Percentiles rank a stretch among this genome's conserved stretches.
These are phyloP conservation scores for Blastomyces emzantsi DNA, from an alignment of 2,329 filamentous ascomycete species.

Conservation along the genomic window DNA sequence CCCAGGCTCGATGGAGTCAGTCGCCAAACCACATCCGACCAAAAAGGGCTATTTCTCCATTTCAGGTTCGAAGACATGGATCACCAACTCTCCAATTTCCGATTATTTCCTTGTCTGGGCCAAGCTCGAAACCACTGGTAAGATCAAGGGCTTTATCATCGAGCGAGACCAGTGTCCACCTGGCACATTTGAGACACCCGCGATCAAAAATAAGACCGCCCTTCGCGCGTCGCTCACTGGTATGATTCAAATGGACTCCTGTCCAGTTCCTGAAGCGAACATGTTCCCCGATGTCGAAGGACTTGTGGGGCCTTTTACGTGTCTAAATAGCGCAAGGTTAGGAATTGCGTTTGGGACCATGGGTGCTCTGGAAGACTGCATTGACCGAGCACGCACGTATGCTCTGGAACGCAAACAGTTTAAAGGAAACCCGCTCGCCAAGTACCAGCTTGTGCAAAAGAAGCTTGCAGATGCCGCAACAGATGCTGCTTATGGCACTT, in stretches of 20 bases:
- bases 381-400: conserved; percentile 71
- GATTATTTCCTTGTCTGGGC: conserved; percentile 87
- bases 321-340: conserved; percentile 85
- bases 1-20: conserved; percentile 82
- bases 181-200: conserved; percentile 82
- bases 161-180: conserved; percentile 77
- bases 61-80: conserved; percentile 86
- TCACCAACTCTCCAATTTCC: conserved; percentile 85
- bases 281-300: conserved; percentile 92
- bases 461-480: conserved; percentile 90
- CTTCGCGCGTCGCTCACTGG: conserved; percentile 89
- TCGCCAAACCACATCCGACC: conserved; percentile 71
- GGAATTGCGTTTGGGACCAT: conserved; percentile 93
- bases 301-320: conserved; percentile 79
- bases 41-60: conserved; percentile 75
- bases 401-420: conserved; percentile 93
- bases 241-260: conserved; percentile 93
- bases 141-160: conserved; percentile 87
- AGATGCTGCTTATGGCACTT: conserved; percentile 82
- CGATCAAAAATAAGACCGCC: conserved; percentile 92
- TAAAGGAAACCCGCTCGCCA: conserved; percentile 87
- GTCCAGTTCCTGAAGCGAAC: conserved; percentile 78
- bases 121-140: conserved; percentile 80
- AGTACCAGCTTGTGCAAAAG: conserved; percentile 96
- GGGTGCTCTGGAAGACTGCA: conserved; percentile 87